Evolutionary conservation across 805 yeast genomes (phyloP).

Genomic region (Starmerella vaccinii): DNA sequence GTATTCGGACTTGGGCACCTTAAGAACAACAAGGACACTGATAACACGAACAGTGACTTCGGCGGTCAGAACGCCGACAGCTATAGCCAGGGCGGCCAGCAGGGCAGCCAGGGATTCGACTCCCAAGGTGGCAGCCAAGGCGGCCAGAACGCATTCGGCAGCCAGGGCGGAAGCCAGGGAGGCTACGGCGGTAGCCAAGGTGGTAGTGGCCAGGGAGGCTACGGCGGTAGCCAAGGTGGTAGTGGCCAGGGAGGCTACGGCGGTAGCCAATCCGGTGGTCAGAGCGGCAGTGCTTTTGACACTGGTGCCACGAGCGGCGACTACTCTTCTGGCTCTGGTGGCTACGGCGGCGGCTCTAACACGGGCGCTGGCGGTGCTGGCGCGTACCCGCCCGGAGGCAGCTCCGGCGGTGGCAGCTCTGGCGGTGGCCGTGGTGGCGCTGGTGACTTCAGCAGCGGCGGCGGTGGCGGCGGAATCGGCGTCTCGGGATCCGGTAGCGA

Average conservation of each 20-base stretch:
- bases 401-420: not conserved
- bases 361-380: not conserved
- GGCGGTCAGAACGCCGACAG: constrained; percentile 3
- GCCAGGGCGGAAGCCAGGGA: not conserved
- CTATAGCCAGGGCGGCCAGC: constrained; percentile 1
- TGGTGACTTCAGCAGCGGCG: not conserved
- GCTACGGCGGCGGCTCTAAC: constrained; percentile 6
- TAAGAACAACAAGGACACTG: constrained; percentile 2
- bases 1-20: constrained; percentile 12
- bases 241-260: not conserved
- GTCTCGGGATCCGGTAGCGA: not conserved
- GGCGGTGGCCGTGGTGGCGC: not conserved
- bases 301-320: constrained; percentile 1
- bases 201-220: constrained; percentile 3
- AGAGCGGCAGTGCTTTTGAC: constrained; percentile 4
- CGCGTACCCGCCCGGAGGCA: not conserved
- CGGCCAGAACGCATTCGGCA: constrained; percentile 1
- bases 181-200: not conserved
- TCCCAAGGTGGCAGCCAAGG: not conserved
- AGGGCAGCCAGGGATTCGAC: not conserved
- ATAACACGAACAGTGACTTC: constrained; percentile 1
- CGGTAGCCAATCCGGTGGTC: not conserved
- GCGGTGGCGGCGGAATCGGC: not conserved
- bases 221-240: not conserved
- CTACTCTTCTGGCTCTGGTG: constrained; percentile 3